Evolutionary conservation across 805 yeast species (phyloP).

Genomic region (Ogataea minuta): DNA sequence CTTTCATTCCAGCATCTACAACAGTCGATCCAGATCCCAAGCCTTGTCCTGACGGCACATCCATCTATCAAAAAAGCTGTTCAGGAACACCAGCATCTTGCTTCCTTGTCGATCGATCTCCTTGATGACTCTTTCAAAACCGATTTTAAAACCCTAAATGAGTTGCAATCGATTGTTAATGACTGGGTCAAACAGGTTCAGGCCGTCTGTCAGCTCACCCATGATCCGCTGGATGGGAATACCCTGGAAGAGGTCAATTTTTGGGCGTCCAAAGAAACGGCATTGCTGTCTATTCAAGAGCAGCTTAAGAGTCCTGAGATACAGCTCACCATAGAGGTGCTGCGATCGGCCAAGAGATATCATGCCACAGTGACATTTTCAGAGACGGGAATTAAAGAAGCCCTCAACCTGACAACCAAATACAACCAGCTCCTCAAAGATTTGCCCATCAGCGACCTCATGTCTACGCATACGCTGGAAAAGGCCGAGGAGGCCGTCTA

Average conservation of each 20-base stretch:
- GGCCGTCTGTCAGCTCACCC: conserved; percentile 49
- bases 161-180: conserved; percentile 66
- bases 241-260: conserved; percentile 67
- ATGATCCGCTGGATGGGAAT: conserved; percentile 54
- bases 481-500: conserved; percentile 46
- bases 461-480: conserved; percentile 43
- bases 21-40: conserved; percentile 67
- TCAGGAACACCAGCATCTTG: conserved; percentile 15
- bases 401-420: conserved; percentile 47
- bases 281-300: conserved; percentile 50
- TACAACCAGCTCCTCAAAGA: conserved; percentile 66
- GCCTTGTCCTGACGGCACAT: conserved; percentile 52
- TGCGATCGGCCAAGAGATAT: conserved; percentile 71
- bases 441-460: conserved; percentile 62
- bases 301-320: conserved; percentile 60
- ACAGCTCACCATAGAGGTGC: conserved; percentile 52
- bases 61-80: conserved; percentile 45
- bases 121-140: conserved; percentile 33
- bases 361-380: conserved; percentile 72
- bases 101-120: conserved; percentile 10
- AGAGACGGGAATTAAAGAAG: conserved; percentile 65
- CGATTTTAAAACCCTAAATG: conserved; percentile 61
- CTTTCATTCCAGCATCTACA: conserved; percentile 65
- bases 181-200: conserved; percentile 70
- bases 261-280: conserved; percentile 72